These are phyloP conservation scores for Pseudotsuga menziesii DNA, from an alignment of 75 land plant genomes.

Conservation along the genomic window DNA sequence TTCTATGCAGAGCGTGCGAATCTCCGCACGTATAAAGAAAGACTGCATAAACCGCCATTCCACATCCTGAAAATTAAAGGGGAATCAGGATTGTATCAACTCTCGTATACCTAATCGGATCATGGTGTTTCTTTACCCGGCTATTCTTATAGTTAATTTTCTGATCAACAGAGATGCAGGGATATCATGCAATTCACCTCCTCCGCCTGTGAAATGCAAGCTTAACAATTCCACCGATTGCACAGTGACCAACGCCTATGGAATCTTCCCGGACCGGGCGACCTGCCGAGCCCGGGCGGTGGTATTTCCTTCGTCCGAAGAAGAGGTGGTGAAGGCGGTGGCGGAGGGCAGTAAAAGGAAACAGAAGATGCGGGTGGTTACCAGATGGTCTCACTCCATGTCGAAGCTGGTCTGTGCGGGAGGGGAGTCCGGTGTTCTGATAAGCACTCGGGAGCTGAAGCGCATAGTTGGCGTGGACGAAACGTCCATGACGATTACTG, in stretches of 20 bases:
- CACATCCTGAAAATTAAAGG: no score
- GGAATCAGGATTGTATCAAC: no score
- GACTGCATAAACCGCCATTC: no score
- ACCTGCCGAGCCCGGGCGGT: conserved; percentile 32
- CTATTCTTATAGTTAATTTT: no score
- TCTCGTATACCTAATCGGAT: no score
- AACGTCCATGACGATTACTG: conserved; percentile 14
- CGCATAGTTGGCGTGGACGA: conserved; percentile 15
- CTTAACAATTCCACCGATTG: conserved; percentile 16
- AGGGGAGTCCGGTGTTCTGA: conserved; percentile 19
- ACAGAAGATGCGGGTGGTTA: conserved; percentile 37
- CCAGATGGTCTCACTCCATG: conserved; percentile 32
- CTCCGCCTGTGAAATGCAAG: conserved; percentile 34
- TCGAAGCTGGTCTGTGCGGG: conserved; percentile 44
- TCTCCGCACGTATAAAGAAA: no score
- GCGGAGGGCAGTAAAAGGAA: conserved; percentile 18
- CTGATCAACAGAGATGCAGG: no score
- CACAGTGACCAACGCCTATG: conserved; percentile 59
- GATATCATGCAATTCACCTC: conserved; percentile 26
- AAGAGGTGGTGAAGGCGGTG: conserved; percentile 25
- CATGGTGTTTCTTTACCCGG: no score
- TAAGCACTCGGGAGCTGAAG: conserved; percentile 27
- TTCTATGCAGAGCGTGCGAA: conserved; percentile 2
- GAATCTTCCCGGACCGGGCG: conserved; percentile 43
- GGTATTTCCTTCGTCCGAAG: conserved; percentile 45